Evolutionary conservation across 2,329 filamentous ascomycete species (phyloP), one percentile per base, ranked within the genome.

Genomic region (Laburnicola sp.): DNA sequence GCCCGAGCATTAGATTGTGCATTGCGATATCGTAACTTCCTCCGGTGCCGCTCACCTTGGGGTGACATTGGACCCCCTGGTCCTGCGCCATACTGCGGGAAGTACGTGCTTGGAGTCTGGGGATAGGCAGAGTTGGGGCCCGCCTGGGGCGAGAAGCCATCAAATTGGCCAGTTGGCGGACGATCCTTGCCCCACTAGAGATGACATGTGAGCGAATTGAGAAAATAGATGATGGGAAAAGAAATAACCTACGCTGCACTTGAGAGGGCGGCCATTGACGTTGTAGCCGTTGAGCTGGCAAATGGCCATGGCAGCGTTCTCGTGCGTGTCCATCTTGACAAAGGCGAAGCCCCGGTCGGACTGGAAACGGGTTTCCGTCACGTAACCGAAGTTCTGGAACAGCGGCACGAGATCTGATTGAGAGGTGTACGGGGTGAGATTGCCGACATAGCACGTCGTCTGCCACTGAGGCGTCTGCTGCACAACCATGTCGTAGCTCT

Each of bases 281-380:
- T 97, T 95, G 79, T 97, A 99, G 28, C 93, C 93, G 66, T 93
- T 97, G 69, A 99, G 82, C 72, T 97, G 92, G 76, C 94, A 99
- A 69, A 99, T 99, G 30, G 92, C 91, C 88, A 96, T 96, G 48
- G 94, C 92, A 2, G 94, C 94, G 69, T 97, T 97, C 78, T 99
- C 94, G 69, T 99, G 94, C 5, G 86, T 88, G 73, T 99, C 94
- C 92, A 99, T 96, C 81, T 99, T 99, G 75, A 99, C 91, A 74
- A 99, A 99, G 6, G 94, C 91, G 72, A 99, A 99, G 10, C 94
- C 94, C 62, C 94, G 89, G 73, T 99, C 94, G 48, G 94, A 91
- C 77, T 99, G 94, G 82, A 99, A 96, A 53, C 94, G 89, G 44
- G 93, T 97, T 77, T 99, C 94, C 45, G 96, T 89, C 38, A 99